phyloP scores from a whole-genome alignment of 2,329 filamentous ascomycete genomes.

The Pseudocercospora crystallina region DNA sequence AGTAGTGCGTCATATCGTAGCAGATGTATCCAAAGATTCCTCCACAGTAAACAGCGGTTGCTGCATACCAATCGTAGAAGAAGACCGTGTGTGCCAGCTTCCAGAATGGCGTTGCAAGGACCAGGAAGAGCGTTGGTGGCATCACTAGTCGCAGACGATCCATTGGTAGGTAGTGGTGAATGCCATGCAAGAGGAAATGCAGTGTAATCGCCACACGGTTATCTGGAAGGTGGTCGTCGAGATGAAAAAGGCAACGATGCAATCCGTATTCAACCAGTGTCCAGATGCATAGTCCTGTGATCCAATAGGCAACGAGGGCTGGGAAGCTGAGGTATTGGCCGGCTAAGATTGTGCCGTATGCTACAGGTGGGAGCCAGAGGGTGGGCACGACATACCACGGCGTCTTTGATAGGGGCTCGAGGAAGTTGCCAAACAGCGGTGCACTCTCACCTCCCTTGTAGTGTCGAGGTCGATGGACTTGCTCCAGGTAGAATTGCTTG shows the following conservation, averaged over 20 bases:
- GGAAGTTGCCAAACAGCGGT: slow-evolving; percentile 93
- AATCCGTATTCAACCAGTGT: slow-evolving; percentile 84
- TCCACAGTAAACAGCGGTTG: slow-evolving; percentile 76
- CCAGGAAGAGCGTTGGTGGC: slow-evolving; percentile 84
- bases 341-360: slow-evolving; percentile 70
- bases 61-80: slow-evolving; percentile 80
- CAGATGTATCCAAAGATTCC: slow-evolving; percentile 94
- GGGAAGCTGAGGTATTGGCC: slow-evolving; percentile 57
- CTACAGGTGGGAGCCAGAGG: slow-evolving; percentile 78
- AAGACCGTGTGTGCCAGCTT: slow-evolving; percentile 82
- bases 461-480: slow-evolving; percentile 92
- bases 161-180: slow-evolving; percentile 99
- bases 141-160: slow-evolving; percentile 96
- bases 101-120: slow-evolving; percentile 87
- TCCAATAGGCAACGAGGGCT: slow-evolving; percentile 60
- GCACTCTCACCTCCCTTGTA: slow-evolving; percentile 92
- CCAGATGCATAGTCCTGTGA: slow-evolving; percentile 75
- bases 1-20: slow-evolving; percentile 98
- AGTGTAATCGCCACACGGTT: slow-evolving; percentile 81
- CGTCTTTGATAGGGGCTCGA: slow-evolving; percentile 95
- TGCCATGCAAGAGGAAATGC: slow-evolving; percentile 93
- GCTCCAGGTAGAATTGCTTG: slow-evolving; percentile 95
- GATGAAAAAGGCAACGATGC: slow-evolving; percentile 89
- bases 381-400: slow-evolving; percentile 88
- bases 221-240: slow-evolving; percentile 90